A percentile compares a stretch with the other conserved stretches of the same genome.
Evolutionary conservation across 768 basidiomycete genomes (phyloP).

Genomic region (Termitomyces sp.): DNA sequence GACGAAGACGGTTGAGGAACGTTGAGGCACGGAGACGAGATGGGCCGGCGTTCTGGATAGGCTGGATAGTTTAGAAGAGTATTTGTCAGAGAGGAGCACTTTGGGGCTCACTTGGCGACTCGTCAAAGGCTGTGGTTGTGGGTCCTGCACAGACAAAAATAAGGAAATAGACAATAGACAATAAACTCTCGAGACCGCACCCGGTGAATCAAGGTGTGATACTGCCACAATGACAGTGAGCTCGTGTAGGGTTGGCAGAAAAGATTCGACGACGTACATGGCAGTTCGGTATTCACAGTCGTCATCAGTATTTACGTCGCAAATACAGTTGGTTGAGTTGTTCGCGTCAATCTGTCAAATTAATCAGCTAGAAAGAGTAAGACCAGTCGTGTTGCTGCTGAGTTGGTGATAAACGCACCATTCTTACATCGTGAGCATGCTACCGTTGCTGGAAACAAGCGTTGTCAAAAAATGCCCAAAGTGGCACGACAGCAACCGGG

Average conservation of each 20-base stretch:
- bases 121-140: not conserved
- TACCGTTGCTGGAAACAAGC: not conserved
- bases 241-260: not conserved
- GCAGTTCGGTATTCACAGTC: not conserved
- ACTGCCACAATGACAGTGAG: not conserved
- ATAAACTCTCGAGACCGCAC: not conserved
- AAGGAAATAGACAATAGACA: not conserved
- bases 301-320: not conserved
- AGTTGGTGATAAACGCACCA: not conserved
- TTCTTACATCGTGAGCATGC: not conserved
- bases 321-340: not conserved
- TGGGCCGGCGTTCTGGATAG: constrained; percentile 12
- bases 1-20: constrained; percentile 37
- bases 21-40: constrained; percentile 37
- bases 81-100: not conserved
- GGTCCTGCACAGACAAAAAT: not conserved
- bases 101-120: not conserved
- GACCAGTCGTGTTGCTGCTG: no score
- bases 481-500: not conserved
- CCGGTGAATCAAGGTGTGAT: not conserved
- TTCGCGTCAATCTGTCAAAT: not conserved
- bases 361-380: not conserved
- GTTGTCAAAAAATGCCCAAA: not conserved
- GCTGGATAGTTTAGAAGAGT: not conserved
- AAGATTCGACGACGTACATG: not conserved